Conservation (phyloP, 2,329 filamentous ascomycete species). For the Emmonsiellopsis sp. region DNA sequence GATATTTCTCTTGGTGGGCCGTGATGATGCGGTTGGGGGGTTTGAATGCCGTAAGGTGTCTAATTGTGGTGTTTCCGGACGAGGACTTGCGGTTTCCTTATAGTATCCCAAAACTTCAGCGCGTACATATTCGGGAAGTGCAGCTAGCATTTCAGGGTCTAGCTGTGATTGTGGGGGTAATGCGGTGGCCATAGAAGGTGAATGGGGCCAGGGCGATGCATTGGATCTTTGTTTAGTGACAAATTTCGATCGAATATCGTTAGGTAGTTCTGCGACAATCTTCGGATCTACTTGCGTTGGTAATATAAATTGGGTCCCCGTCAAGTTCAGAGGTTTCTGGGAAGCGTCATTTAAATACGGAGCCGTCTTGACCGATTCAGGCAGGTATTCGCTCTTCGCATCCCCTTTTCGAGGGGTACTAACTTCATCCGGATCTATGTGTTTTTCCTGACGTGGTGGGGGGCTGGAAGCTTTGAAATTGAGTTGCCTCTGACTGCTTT, state of each 20-base stretch:
- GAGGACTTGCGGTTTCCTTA: conserved; percentile 19
- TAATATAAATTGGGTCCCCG: conserved; percentile 86
- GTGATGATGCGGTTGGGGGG: conserved; percentile 28
- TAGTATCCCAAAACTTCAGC: conserved; percentile 74
- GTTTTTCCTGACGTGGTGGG: conserved; percentile 13
- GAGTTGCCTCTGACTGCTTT: conserved; percentile 71
- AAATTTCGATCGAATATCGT: conserved; percentile 70
- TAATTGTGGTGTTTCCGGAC: conserved; percentile 32
- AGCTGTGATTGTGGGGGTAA: conserved; percentile 64
- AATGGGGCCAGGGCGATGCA: conserved; percentile 22
- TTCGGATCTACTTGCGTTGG: conserved; percentile 69
- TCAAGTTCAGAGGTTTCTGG: conserved; percentile 63
- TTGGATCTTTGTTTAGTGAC: conserved; percentile 45
- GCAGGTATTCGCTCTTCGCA: conserved; percentile 12
- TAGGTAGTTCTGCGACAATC: conserved; percentile 75
- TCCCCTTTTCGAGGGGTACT: conserved; percentile 33
- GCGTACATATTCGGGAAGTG: conserved; percentile 76
- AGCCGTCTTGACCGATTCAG: conserved; percentile 21
- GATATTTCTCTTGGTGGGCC: conserved; percentile 34
- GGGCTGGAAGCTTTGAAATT: conserved; percentile 50
- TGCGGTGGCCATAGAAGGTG: conserved; percentile 25
- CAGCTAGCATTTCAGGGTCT: conserved; percentile 74
- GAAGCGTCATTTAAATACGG: conserved; percentile 26
- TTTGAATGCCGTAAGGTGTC: conserved; percentile 38
- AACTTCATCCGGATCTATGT: conserved; percentile 41